These are phyloP conservation scores for Phanerodontia chrysosporium DNA, from an alignment of 768 basidiomycete species.

Conservation along the genomic window DNA sequence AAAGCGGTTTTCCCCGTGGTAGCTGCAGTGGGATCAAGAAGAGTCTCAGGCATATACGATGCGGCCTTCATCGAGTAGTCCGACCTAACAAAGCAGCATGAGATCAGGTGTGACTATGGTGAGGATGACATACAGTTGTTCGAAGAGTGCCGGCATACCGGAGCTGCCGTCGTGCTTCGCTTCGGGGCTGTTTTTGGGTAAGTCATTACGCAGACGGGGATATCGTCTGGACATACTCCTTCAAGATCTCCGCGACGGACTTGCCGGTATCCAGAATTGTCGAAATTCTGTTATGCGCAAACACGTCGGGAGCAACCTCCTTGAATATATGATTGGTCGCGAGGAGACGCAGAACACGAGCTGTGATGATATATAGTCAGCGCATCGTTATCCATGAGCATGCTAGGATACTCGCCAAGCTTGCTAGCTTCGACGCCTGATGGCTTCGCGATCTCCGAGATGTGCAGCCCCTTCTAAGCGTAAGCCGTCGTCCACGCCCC, in stretches of 20 bases:
- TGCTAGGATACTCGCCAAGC: slow-evolving; percentile 16
- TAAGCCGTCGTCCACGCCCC: not conserved
- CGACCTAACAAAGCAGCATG: slow-evolving; percentile 6
- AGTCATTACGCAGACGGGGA: not conserved
- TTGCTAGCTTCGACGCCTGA: slow-evolving; percentile 21
- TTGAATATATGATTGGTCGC: slow-evolving; percentile 27
- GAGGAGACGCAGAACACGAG: slow-evolving; percentile 26
- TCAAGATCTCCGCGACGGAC: slow-evolving; percentile 8
- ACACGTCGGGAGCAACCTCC: slow-evolving; percentile 28
- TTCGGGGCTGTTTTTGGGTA: slow-evolving; percentile 8
- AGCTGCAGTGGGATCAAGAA: slow-evolving; percentile 17
- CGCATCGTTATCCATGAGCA: not conserved
- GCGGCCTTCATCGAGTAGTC: slow-evolving; percentile 18
- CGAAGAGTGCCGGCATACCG: slow-evolving; percentile 3
- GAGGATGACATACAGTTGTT: slow-evolving; percentile 2
- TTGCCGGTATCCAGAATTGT: slow-evolving; percentile 18
- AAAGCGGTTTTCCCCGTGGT: slow-evolving; percentile 14
- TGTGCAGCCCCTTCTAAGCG: slow-evolving; percentile 24
- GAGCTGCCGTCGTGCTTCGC: slow-evolving; percentile 18
- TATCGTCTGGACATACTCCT: not conserved
- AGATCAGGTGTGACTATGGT: not conserved
- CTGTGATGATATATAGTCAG: slow-evolving; percentile 4
- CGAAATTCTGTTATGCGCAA: slow-evolving; percentile 26
- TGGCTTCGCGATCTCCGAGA: slow-evolving; percentile 26
- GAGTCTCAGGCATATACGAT: slow-evolving; percentile 16